Percentiles rank a stretch among this genome's conserved stretches.
Evolutionary conservation across 371 early-diverging fungal genomes (phyloP).

Genomic region (Zychaea mexicana): DNA sequence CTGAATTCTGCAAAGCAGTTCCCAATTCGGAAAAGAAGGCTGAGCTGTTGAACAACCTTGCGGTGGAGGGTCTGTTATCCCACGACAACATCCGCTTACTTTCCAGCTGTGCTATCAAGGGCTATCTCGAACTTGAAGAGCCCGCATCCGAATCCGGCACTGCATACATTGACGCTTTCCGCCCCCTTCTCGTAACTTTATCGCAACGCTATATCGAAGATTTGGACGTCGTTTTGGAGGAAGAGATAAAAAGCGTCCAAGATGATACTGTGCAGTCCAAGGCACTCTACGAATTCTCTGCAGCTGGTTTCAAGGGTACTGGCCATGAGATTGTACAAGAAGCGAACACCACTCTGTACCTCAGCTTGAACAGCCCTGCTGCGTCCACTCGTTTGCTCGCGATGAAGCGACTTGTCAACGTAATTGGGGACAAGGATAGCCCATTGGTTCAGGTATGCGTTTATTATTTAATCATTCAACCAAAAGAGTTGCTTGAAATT

Average conservation of each 20-base stretch:
- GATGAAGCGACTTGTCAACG: constrained; percentile 55
- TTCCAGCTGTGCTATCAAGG: constrained; percentile 40
- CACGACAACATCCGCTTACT: constrained; percentile 44
- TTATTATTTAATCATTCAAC: background rate
- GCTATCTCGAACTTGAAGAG: constrained; percentile 37
- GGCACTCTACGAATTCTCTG: constrained; percentile 60
- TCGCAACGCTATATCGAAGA: constrained; percentile 62
- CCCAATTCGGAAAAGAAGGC: constrained; percentile 22
- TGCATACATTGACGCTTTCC: constrained; percentile 32
- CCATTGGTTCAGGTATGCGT: constrained; percentile 28
- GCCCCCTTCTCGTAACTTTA: constrained; percentile 47
- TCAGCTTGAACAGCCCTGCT: constrained; percentile 72
- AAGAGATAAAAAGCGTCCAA: constrained; percentile 29
- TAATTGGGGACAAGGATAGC: constrained; percentile 43
- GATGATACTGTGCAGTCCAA: constrained; percentile 24
- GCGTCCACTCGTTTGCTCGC: constrained; percentile 64
- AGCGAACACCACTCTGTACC: constrained; percentile 70
- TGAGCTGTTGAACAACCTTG: constrained; percentile 42
- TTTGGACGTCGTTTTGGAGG: constrained; percentile 54
- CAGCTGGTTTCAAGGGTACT: constrained; percentile 65
- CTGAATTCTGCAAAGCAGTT: constrained; percentile 31
- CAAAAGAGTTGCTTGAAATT: background rate
- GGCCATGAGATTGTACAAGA: constrained; percentile 66
- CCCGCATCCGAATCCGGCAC: constrained; percentile 8
- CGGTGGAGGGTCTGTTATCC: constrained; percentile 46